Base-by-base conservation (phyloP, 768 basidiomycete genomes). In the Coprinopsis cinerea region DNA sequence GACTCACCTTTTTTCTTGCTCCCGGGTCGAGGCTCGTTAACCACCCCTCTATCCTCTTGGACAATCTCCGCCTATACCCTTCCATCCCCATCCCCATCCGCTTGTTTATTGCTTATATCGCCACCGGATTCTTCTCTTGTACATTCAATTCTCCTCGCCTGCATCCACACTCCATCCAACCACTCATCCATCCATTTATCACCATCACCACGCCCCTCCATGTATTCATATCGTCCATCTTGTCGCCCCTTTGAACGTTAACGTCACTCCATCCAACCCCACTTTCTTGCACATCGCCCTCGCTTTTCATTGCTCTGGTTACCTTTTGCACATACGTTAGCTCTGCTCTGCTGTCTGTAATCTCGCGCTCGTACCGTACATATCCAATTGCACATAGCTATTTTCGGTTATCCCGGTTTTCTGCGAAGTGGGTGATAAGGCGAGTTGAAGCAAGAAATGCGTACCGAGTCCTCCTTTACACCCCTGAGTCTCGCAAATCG, bases 281-380 rank as follows among this genome's bases (percentile, higher is more conserved):
- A 13, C 47, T 7, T 37, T 37, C n/a, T 48, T 48, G 36, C 22
- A 36, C 9, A 3, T 25, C 20, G n/a, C 32, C 18, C 45, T 37
- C 11, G 6, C n/a, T 34, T 30, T 39, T 14, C 14, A 14, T 39
- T 39, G 42, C 25, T 17, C 42, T 43, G 24, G 5, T 26, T 43
- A 43, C n/a, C n/a, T n/a, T n/a, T 43, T 26, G 42, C 42, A 36
- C 39, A 48, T 48, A 26, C n/a, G n/a, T 48, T 48, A 48, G 47
- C 47, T 47, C 18, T 47, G 45, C 9, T 20, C 13, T 36, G 47
- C 17, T 27, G 11, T 20, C 7, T 39, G 13, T 48, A 34, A 5
- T 48, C 18, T 47, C 27, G 13, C 18, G 26, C n/a, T 47, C 45
- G 45, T 47, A 48, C 47, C 36, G 23, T 37, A 32, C 22, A 15